Conservation (phyloP, 345 rosid species). For the Aquilaria yunnanensis region DNA sequence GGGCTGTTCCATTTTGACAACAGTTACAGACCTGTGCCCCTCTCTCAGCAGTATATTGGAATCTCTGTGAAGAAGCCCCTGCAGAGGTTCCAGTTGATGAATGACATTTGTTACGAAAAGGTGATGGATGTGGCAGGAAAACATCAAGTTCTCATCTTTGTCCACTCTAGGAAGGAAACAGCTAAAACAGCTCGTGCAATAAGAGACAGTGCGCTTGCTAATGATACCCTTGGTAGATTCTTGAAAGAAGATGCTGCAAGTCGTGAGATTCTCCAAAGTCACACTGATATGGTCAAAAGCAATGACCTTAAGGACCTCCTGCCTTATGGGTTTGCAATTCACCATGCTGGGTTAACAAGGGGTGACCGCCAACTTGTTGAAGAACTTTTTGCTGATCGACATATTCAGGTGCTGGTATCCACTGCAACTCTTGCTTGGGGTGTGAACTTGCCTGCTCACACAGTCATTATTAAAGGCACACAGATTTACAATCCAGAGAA, state of each 20-base stretch:
- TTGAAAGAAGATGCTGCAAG: conserved; percentile 83
- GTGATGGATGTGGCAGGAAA: conserved; percentile 89
- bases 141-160: conserved; percentile 94
- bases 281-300: conserved; percentile 60
- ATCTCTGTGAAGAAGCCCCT: conserved; percentile 86
- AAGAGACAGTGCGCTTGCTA: conserved; percentile 78
- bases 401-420: conserved; percentile 86
- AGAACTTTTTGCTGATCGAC: conserved; percentile 63
- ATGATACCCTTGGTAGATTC: conserved; percentile 77
- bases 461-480: conserved; percentile 93
- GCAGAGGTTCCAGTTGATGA: conserved; percentile 97
- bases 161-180: conserved; percentile 94
- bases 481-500: conserved; percentile 96
- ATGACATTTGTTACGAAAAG: conserved; percentile 88
- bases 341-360: conserved; percentile 95
- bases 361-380: conserved; percentile 84
- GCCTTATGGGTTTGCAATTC: conserved; percentile 92
- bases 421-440: conserved; percentile 99
- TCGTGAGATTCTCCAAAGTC: conserved; percentile 73
- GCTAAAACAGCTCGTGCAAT: conserved; percentile 85
- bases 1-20: conserved; percentile 90
- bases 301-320: conserved; percentile 75
- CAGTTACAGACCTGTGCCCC: conserved; percentile 95
- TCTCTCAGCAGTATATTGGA: conserved; percentile 88
- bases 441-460: conserved; percentile 89